A percentile compares a stretch with the other conserved stretches of the same genome.
phyloP scores from a whole-genome alignment of 2,329 filamentous ascomycete species.

The Aspergillus fructus region DNA sequence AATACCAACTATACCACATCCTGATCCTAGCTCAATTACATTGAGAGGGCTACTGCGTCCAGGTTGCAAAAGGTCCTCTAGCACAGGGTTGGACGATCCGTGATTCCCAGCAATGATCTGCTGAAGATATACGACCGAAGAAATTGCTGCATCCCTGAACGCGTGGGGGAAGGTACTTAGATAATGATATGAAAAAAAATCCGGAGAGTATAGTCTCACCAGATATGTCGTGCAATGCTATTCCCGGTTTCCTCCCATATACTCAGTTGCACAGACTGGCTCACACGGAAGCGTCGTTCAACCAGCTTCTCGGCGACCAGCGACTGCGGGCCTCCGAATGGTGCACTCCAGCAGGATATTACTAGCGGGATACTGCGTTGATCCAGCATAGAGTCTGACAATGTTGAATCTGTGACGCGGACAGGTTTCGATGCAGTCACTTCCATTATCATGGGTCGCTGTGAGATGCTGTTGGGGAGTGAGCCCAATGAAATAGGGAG shows the following conservation, averaged over 20 bases:
- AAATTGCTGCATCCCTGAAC: conserved; percentile 58
- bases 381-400: conserved; percentile 23
- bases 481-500: conserved; percentile 32
- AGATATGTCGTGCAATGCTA: conserved; percentile 70
- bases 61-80: conserved; percentile 34
- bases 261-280: conserved; percentile 40
- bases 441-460: conserved; percentile 27
- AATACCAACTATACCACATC: conserved; percentile 68
- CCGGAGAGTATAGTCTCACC: conserved; percentile 46
- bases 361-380: conserved; percentile 42
- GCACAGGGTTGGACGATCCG: conserved; percentile 22
- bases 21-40: conserved; percentile 65
- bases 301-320: conserved; percentile 52
- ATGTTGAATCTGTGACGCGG: background rate
- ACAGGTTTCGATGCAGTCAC: conserved; percentile 18
- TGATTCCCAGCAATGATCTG: conserved; percentile 37
- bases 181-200: background rate
- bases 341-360: conserved; percentile 58
- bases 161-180: conserved; percentile 8
- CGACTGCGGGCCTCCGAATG: conserved; percentile 40
- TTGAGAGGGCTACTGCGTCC: conserved; percentile 39
- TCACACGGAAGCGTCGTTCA: conserved; percentile 53
- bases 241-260: conserved; percentile 72
- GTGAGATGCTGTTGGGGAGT: conserved; percentile 25
- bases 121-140: conserved; percentile 55